Conservation (phyloP, 257 asterid species). For the Primulina tabacum region DNA sequence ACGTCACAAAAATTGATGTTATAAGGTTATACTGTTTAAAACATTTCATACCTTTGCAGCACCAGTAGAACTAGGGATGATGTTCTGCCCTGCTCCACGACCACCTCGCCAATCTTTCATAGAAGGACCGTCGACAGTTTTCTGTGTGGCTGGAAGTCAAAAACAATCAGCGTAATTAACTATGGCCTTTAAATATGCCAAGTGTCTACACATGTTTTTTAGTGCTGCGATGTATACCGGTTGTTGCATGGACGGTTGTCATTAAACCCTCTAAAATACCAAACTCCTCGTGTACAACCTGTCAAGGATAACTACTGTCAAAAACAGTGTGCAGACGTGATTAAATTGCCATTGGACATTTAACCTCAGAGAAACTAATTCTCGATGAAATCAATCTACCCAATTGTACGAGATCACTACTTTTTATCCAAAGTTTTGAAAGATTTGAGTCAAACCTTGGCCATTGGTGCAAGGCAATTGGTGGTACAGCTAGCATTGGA, state of each 20-base stretch:
- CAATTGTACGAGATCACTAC: not conserved
- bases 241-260: constrained; percentile 99
- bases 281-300: constrained; percentile 98
- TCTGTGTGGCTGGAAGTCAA: constrained; percentile 79
- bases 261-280: constrained; percentile 92
- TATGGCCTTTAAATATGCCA: not conserved
- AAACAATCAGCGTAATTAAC: constrained; percentile 22
- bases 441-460: constrained; percentile 60
- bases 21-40: not conserved
- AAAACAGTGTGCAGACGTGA: not conserved
- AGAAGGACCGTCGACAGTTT: constrained; percentile 99
- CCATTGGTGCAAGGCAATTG: constrained; percentile 98
- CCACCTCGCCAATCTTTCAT: constrained; percentile 99
- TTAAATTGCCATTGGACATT: constrained; percentile 6
- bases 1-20: not conserved
- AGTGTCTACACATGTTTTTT: not conserved
- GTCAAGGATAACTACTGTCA: constrained; percentile 24
- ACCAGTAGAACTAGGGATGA: constrained; percentile 99
- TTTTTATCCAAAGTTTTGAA: not conserved
- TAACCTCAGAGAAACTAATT: not conserved
- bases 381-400: constrained; percentile 1
- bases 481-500: constrained; percentile 99
- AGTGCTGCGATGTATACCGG: constrained; percentile 47
- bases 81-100: constrained; percentile 98
- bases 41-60: constrained; percentile 83